A percentile compares a stretch with the other conserved stretches of the same genome.
Evolutionary conservation across 371 early-diverging fungal species (phyloP).

Genomic region (Homolaphlyctis polyrhiza): DNA sequence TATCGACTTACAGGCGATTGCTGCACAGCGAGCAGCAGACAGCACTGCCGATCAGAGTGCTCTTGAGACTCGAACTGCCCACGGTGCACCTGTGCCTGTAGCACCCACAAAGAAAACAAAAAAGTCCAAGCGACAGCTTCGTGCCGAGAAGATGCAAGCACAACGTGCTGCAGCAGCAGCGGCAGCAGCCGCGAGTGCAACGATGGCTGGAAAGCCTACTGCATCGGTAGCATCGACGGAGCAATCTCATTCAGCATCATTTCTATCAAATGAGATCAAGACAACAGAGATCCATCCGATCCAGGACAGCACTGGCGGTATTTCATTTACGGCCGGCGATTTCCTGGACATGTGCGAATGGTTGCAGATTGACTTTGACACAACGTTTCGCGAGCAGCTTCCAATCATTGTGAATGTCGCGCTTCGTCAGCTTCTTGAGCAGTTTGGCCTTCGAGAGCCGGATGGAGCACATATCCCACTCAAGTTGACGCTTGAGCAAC

Average conservation of each 20-base stretch:
- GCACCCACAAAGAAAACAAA: too few species aligned
- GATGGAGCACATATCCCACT: neutral
- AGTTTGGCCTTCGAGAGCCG: neutral
- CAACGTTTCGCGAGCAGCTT: neutral
- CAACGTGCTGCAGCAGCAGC: too few species aligned
- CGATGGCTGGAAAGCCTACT: too few species aligned
- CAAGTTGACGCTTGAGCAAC: neutral
- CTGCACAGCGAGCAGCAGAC: too few species aligned
- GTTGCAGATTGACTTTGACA: conserved; percentile 1
- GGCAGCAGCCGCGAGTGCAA: too few species aligned
- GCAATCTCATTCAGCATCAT: neutral
- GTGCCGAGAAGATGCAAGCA: neutral
- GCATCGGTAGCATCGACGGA: neutral
- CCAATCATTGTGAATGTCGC: neutral
- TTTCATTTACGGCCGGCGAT: neutral
- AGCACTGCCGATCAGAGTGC: too few species aligned
- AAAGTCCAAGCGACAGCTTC: neutral
- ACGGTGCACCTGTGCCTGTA: too few species aligned
- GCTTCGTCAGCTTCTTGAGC: neutral
- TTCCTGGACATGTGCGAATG: conserved; percentile 8
- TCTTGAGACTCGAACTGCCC: too few species aligned
- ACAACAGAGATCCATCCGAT: conserved; percentile 1
- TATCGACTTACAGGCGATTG: neutral
- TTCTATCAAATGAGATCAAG: neutral
- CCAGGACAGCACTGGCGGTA: neutral